Evolutionary conservation across 192 early-diverging fungal species (phyloP), one percentile per base, ranked within the genome.

Genomic region (Spizellomyces punctatus): DNA sequence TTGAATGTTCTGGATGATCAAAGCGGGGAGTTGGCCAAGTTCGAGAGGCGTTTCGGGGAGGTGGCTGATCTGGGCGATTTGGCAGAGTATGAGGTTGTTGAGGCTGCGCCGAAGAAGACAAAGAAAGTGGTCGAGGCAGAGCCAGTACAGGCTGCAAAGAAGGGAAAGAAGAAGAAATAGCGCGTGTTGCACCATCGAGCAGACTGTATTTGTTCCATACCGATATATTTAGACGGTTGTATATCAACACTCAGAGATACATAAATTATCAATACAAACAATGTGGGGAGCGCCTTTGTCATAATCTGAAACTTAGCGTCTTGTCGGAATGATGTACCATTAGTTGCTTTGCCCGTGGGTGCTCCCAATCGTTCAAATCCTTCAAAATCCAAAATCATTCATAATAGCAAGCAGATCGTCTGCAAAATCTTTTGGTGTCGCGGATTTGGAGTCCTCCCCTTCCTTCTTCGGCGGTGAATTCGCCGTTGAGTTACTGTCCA

Each of bases 21-120:
- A 55, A 88, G 85, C 41, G 94, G 91, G 0, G 91, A 94, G 52
- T 71, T 98, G 43, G 83, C 90, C 8, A 89, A 89, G 79, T 98
- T 98, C 84, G 81, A 87, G 57, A 88, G 90, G 75, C 85, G 88
- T 63, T 96, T 91, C 81, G 89, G 90, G 17, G 89, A 89, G 17
- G 79, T 90, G 17, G 79, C 76, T 5, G 86, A 83, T 45, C 46
- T 88, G 21, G 85, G 83, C 12, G 78, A 79, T 52, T 72, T 85
- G n/a, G 81, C 78, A 55, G 72, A 77, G 59, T 76, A 73, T 45
- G 81, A 79, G 61, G 73, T 71, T 16, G 62, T 21, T 12, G 45
- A 74, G 0, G 54, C 45, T 36, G 58, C 67, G 21, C 41, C 36
- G 54, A 63, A 69, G 66, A 54, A 17, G 27, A 57, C 12, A 41